phyloP scores from a whole-genome alignment of 768 basidiomycete species.

The Cystobasidium onofrii region DNA sequence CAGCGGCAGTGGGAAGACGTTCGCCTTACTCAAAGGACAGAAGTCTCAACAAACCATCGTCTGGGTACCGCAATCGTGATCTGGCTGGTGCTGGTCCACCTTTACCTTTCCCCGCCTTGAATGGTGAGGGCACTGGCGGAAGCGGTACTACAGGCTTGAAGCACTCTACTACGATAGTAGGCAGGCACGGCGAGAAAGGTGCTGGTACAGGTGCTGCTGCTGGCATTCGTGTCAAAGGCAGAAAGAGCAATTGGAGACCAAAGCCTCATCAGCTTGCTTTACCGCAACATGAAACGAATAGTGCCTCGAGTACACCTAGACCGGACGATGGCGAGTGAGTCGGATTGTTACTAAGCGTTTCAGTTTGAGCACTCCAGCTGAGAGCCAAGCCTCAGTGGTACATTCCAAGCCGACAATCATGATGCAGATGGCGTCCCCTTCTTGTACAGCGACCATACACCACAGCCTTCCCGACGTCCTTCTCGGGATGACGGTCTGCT shows the following conservation, averaged over 20 bases:
- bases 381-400: not conserved
- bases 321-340: constrained; percentile 8
- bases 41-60: not conserved
- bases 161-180: constrained; percentile 24
- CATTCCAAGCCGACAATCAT: not conserved
- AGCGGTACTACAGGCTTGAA: not conserved
- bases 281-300: not conserved
- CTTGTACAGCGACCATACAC: not conserved
- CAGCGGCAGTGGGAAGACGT: not conserved
- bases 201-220: not conserved
- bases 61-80: not conserved
- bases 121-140: not conserved
- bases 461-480: not conserved
- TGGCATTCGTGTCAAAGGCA: constrained; percentile 15
- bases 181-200: constrained; percentile 16
- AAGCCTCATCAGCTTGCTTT: constrained; percentile 26
- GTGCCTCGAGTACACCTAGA: not conserved
- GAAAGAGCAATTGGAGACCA: constrained; percentile 13
- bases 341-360: not conserved
- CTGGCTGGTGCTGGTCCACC: not conserved
- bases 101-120: not conserved
- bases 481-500: not conserved
- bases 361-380: not conserved
- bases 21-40: not conserved
- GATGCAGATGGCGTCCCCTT: not conserved